Evolutionary conservation across 768 basidiomycete genomes (phyloP).

Genomic region (Tylopilus balloui): DNA sequence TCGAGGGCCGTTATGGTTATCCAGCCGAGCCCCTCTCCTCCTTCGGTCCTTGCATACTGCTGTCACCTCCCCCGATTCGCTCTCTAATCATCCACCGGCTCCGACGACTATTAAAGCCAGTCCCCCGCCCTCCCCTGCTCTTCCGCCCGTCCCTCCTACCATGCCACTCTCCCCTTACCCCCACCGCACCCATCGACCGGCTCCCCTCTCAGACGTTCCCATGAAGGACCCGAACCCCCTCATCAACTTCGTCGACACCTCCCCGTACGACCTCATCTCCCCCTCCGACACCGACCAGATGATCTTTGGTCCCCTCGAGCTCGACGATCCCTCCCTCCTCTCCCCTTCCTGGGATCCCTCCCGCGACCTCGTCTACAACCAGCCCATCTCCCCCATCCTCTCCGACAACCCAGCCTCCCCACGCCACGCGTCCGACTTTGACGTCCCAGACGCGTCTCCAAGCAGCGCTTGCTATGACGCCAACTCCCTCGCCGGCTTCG

Average conservation of each 20-base stretch:
- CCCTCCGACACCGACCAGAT: constrained; percentile 30
- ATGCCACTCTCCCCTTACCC: constrained; percentile 43
- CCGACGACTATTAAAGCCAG: constrained; percentile 38
- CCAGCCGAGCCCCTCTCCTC: constrained; percentile 44
- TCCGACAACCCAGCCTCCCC: constrained; percentile 38
- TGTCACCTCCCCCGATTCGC: constrained; percentile 30
- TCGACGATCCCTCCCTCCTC: constrained; percentile 29
- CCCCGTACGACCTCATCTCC: constrained; percentile 36
- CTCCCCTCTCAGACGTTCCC: constrained; percentile 19
- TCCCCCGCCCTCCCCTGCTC: constrained; percentile 17
- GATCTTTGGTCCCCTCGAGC: constrained; percentile 35
- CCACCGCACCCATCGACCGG: constrained; percentile 32
- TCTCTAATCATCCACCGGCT: constrained; percentile 27
- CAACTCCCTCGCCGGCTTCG: constrained; percentile 27
- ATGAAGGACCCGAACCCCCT: constrained; percentile 25
- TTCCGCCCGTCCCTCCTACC: constrained; percentile 26
- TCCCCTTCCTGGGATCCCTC: constrained; percentile 28
- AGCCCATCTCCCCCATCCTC: constrained; percentile 39
- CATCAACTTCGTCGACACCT: constrained; percentile 41
- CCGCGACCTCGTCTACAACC: constrained; percentile 34
- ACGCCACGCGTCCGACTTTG: constrained; percentile 39
- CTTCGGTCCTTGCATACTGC: constrained; percentile 22
- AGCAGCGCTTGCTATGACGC: constrained; percentile 35
- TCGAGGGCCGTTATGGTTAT: constrained; percentile 30
- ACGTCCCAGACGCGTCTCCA: constrained; percentile 39